These are phyloP conservation scores for Coemansia sp. DNA, from an alignment of 192 early-diverging fungal species.

Conservation along the genomic window DNA sequence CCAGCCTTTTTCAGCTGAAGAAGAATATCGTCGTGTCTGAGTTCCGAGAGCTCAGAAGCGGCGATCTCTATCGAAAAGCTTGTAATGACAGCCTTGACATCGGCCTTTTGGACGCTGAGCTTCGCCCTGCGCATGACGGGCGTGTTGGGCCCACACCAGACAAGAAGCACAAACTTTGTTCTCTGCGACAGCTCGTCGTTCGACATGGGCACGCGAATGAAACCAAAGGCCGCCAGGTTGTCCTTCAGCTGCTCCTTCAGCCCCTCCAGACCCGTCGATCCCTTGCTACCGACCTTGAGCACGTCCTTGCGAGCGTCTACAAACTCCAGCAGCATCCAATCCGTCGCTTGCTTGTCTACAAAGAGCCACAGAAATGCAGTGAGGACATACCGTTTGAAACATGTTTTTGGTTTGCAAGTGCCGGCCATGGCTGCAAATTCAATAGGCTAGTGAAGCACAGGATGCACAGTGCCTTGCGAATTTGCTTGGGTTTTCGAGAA, in stretches of 20 bases:
- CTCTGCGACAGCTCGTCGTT: slow-evolving; percentile 58
- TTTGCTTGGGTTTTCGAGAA: no score
- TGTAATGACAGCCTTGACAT: slow-evolving; percentile 69
- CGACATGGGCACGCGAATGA: slow-evolving; percentile 54
- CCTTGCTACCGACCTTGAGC: slow-evolving; percentile 42
- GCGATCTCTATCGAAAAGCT: slow-evolving; percentile 71
- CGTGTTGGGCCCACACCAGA: slow-evolving; percentile 66
- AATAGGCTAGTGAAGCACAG: no score
- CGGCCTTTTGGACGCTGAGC: slow-evolving; percentile 70
- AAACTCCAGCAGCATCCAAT: slow-evolving; percentile 64
- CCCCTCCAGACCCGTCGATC: slow-evolving; percentile 62
- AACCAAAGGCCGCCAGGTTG: slow-evolving; percentile 76
- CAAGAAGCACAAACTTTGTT: slow-evolving; percentile 61
- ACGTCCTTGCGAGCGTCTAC: slow-evolving; percentile 47
- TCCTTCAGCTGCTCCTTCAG: slow-evolving; percentile 56
- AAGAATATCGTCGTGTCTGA: slow-evolving; percentile 60
- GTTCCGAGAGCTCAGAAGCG: slow-evolving; percentile 55
- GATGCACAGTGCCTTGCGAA: no score
- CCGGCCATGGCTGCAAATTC: no score
- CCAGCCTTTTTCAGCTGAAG: slow-evolving; percentile 66
- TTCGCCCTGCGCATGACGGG: slow-evolving; percentile 78
- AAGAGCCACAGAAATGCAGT: no score
- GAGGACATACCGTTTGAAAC: no score
- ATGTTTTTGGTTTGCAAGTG: no score
- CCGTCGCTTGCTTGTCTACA: no score